Base-by-base conservation (phyloP, 306 rosid genomes). In the Arachis hypogaea region DNA sequence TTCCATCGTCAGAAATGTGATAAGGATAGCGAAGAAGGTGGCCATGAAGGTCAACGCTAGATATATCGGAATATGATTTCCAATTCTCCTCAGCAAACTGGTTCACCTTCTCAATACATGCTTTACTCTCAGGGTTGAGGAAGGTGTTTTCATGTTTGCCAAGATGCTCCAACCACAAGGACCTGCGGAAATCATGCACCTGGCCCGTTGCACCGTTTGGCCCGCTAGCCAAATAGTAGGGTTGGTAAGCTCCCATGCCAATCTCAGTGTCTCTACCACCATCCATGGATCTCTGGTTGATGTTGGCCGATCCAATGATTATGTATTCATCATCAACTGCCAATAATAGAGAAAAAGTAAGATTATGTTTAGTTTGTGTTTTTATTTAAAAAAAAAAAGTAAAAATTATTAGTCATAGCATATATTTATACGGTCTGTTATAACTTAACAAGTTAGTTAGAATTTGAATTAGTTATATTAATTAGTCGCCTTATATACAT, bases 271-370 rank as follows among this genome's bases (percentile, higher is more conserved):
- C 92, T 77, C 88, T 85, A 2, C 90, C 83, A 11, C 92, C 92
- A 60, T 88, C 92, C 90, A 88, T 88, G 66, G 92, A 88, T 82
- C 92, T 83, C 60, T 88, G 92, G 81, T 85, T 88, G 69, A 88
- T 88, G 82, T 88, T 88, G 9, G 92, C 92, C 50, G 92, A 88
- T 68, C 92, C 89, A 33, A 88, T 18, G 16, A 88, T 88, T 81
- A 88, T 83, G 84, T 88, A 88, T 76, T 88, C 92, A 47, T 88
- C 92, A 74, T 88, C 92, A 78, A 88, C 92, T 88, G 82, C 78
- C 3, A 33, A 71, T 7, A 5, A 73, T 22, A 42, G n/a, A 52
- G 0, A 33, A 33, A 33, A 33, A 22, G 28, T 22, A 22, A 22
- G 1, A 1, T 22, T 22, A 22, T 22, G 1, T 22, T 22, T 22